Conservation (phyloP, 192 early-diverging fungal genomes). For the Coemansia sp. region DNA sequence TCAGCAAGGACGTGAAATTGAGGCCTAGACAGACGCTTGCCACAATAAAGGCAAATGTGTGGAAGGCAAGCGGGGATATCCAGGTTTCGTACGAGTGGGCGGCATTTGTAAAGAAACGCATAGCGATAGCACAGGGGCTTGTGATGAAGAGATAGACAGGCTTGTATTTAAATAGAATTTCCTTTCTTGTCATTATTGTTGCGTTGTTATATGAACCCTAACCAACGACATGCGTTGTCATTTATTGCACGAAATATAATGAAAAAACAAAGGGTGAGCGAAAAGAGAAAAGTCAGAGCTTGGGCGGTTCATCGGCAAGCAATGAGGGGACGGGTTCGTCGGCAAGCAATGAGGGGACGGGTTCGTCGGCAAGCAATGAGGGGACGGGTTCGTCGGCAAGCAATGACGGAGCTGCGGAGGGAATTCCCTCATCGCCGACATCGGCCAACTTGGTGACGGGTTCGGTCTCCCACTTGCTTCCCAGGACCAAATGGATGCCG, state of each 20-base stretch:
- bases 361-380: not conserved
- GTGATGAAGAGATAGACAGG: not conserved
- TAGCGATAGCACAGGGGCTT: conserved; percentile 39
- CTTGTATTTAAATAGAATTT: not conserved
- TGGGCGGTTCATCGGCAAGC: conserved; percentile 3
- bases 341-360: not conserved
- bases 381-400: not conserved
- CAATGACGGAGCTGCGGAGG: not conserved
- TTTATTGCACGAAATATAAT: not conserved
- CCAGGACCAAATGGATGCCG: conserved; percentile 46
- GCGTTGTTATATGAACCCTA: no score
- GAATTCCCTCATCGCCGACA: not conserved
- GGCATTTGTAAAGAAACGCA: conserved; percentile 41
- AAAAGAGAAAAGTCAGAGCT: not conserved
- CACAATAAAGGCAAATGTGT: conserved; percentile 45
- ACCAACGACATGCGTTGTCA: no score
- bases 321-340: not conserved
- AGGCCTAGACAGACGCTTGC: conserved; percentile 41
- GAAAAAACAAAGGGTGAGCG: not conserved
- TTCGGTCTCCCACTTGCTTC: conserved; percentile 32
- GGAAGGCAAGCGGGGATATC: conserved; percentile 55
- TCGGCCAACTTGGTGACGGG: conserved; percentile 32
- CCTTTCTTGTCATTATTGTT: not conserved
- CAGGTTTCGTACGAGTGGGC: conserved; percentile 54
- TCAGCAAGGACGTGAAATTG: conserved; percentile 37